These are phyloP conservation scores for Chaetomiaceae sp. DNA, from an alignment of 2,329 filamentous ascomycete genomes.

Conservation along the genomic window DNA sequence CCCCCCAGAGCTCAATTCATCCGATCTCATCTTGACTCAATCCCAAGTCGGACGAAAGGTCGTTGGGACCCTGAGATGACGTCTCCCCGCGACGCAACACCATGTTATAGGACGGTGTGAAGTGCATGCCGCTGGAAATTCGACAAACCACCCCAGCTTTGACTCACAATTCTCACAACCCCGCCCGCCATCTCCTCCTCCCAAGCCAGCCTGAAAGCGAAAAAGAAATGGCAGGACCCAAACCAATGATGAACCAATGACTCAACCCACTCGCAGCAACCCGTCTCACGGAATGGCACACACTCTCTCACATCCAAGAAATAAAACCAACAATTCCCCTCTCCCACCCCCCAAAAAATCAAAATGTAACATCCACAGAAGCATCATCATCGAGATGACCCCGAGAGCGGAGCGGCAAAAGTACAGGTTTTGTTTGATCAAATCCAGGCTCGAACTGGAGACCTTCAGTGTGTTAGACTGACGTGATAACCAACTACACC, in stretches of 20 bases:
- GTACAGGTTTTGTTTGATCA: conserved; percentile 18
- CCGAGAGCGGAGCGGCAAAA: no score
- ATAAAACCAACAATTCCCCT: no score
- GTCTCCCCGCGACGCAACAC: background rate
- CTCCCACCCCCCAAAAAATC: background rate
- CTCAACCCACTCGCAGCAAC: background rate
- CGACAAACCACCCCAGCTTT: background rate
- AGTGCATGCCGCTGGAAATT: background rate
- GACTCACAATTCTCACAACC: background rate
- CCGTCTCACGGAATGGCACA: background rate
- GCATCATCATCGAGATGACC: no score
- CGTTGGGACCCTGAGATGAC: background rate
- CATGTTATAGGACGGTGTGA: no score
- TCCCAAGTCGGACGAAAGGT: no score
- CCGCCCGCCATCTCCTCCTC: no score
- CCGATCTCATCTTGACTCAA: background rate
- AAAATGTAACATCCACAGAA: no score
- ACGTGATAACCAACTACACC: conserved; percentile 44
- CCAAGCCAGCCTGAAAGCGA: no score
- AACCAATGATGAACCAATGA: background rate
- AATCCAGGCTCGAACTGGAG: conserved; percentile 28
- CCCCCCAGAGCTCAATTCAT: background rate
- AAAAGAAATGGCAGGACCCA: no score
- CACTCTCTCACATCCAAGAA: background rate
- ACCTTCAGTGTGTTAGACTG: conserved; percentile 40